These are phyloP conservation scores for Malassezia vespertilionis DNA, from an alignment of 1,284 basidiomycete genomes.

Conservation along the genomic window DNA sequence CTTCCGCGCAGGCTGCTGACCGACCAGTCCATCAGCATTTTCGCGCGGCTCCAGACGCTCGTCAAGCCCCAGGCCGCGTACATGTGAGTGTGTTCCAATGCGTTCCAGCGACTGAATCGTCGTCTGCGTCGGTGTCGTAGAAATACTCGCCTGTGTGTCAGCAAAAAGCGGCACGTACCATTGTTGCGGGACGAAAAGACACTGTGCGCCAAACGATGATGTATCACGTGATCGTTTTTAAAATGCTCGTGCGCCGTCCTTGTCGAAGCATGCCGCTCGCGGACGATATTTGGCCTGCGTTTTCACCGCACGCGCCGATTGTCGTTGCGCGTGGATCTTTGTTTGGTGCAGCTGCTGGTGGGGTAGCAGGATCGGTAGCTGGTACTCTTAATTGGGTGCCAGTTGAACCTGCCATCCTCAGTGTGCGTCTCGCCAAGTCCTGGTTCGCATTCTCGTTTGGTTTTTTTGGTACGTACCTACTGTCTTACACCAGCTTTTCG, in stretches of 20 bases:
- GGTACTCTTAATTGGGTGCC: neutral
- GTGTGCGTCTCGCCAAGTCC: neutral
- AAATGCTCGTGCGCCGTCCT: neutral
- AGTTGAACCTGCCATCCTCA: neutral
- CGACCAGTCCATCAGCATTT: conserved; percentile 86
- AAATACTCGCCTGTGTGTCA: conserved; percentile 27
- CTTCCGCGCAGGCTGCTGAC: conserved; percentile 84
- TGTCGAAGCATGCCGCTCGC: too few relatives aligned
- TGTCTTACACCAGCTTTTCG: conserved; percentile 2
- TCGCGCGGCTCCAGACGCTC: conserved; percentile 74
- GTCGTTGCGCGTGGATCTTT: conserved; percentile 2
- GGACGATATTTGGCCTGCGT: neutral
- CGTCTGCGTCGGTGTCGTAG: conserved; percentile 26
- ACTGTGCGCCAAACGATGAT: neutral
- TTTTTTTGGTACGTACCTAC: conserved; percentile 11
- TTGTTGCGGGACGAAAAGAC: neutral
- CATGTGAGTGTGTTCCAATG: conserved; percentile 45
- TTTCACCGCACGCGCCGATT: conserved; percentile 1
- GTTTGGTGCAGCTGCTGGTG: neutral
- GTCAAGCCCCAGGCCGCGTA: conserved; percentile 68
- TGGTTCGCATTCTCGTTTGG: conserved; percentile 14
- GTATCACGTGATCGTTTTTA: neutral
- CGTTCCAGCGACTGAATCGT: conserved; percentile 41
- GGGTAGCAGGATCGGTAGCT: neutral
- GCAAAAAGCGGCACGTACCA: conserved; percentile 3